Percentiles rank a stretch among this genome's conserved stretches.
phyloP scores from a whole-genome alignment of 129 eudicot genomes.

The Centaurea solstitialis region DNA sequence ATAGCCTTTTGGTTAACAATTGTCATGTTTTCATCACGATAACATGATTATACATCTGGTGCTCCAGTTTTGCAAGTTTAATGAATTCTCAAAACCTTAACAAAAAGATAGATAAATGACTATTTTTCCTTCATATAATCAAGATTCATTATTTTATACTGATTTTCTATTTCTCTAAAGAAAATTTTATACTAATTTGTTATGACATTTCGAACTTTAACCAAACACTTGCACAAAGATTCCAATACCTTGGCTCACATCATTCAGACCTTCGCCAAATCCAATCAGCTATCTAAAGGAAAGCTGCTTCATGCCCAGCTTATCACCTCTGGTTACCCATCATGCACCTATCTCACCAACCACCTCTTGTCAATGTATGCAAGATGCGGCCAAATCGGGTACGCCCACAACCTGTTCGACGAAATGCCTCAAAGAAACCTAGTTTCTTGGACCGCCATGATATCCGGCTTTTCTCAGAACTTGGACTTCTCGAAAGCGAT shows the following conservation, averaged over 20 bases:
- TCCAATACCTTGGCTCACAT: slow-evolving; percentile 32
- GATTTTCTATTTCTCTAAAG: no score
- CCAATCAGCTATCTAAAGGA: slow-evolving; percentile 35
- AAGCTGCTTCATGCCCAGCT: slow-evolving; percentile 50
- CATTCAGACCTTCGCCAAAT: slow-evolving; percentile 39
- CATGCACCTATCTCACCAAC: slow-evolving; percentile 38
- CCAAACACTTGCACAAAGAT: slow-evolving; percentile 33
- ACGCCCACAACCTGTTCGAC: slow-evolving; percentile 46
- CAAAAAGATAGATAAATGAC: no score
- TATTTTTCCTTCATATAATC: no score
- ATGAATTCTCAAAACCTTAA: no score
- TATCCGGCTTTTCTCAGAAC: slow-evolving; percentile 46
- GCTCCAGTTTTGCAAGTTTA: no score
- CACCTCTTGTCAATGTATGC: slow-evolving; percentile 41
- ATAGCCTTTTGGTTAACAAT: no score
- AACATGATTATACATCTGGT: no score
- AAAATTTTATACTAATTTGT: no score
- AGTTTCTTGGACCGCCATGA: slow-evolving; percentile 62
- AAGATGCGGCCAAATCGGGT: slow-evolving; percentile 38
- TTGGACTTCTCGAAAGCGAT: slow-evolving; percentile 20
- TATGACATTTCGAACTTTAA: slow-evolving; percentile 30
- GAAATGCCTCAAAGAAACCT: slow-evolving; percentile 47
- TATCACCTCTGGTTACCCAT: slow-evolving; percentile 29
- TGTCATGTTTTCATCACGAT: no score
- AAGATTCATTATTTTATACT: no score